Evolutionary conservation across 78 protist species (phyloP).

Genomic region (Planoprotostelium fungivorum): DNA sequence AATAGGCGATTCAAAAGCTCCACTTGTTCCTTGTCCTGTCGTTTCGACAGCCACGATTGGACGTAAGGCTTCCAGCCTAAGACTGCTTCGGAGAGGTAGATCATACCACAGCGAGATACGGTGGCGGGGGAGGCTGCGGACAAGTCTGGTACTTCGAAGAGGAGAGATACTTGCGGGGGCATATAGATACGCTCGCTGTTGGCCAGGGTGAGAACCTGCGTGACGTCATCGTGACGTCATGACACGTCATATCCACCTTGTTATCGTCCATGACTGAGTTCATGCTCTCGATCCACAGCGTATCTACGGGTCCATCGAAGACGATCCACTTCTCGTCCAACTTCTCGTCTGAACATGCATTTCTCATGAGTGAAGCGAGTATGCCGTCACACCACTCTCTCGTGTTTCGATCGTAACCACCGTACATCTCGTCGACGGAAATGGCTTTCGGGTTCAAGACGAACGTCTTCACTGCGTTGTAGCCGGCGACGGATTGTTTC

Average conservation of each 20-base stretch:
- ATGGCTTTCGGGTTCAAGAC: conserved; percentile 97
- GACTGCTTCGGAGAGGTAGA: conserved; percentile 90
- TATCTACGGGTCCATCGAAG: conserved; percentile 98
- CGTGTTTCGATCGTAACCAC: conserved; percentile 89
- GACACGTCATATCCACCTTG: neutral
- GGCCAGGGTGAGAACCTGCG: conserved; percentile 93
- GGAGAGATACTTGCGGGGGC: conserved; percentile 82
- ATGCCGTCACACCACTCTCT: conserved; percentile 99
- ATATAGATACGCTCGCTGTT: conserved; percentile 96
- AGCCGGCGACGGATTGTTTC: conserved; percentile 7
- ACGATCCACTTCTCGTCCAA: conserved; percentile 91
- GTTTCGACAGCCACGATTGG: conserved; percentile 28
- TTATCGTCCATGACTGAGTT: conserved; percentile 98
- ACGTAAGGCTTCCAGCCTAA: conserved; percentile 61
- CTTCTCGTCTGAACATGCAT: conserved; percentile 71
- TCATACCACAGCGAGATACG: conserved; percentile 99
- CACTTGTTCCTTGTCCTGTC: neutral
- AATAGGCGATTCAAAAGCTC: conserved; percentile 39
- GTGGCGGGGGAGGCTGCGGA: conserved; percentile 97
- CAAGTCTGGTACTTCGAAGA: conserved; percentile 94
- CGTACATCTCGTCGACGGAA: conserved; percentile 90
- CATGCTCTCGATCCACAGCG: conserved; percentile 98
- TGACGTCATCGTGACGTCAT: neutral
- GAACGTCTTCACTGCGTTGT: conserved; percentile 11
- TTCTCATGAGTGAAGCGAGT: conserved; percentile 82